Percentiles rank a stretch among this genome's conserved stretches.
phyloP scores from a whole-genome alignment of 495 filamentous ascomycete species.

The Evansstolkia leycettana region DNA sequence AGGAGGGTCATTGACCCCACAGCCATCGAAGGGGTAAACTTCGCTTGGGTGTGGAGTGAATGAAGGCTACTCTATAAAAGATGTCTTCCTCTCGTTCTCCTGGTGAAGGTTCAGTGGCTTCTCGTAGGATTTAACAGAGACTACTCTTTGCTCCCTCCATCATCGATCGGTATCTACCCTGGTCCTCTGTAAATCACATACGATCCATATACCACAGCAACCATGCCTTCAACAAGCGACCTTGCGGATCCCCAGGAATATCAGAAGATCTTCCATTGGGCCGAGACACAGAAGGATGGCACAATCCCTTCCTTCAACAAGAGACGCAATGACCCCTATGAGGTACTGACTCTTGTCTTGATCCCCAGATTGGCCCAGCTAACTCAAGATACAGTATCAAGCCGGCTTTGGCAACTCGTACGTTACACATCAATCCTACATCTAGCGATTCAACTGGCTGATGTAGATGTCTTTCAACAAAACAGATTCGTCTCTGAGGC shows the following conservation, averaged over 20 bases:
- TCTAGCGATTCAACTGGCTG: conserved; percentile 14
- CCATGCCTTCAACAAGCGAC: conserved; percentile 17
- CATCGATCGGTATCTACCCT: too few species aligned
- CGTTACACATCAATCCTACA: conserved; percentile 10
- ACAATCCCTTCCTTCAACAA: conserved; percentile 33
- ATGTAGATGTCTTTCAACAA: conserved; percentile 9
- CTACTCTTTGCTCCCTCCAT: too few species aligned
- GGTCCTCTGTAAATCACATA: conserved; percentile 1
- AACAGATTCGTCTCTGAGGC: conserved; percentile 32
- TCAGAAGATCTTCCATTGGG: conserved; percentile 47
- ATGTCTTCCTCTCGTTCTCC: too few species aligned
- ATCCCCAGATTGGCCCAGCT: conserved; percentile 6
- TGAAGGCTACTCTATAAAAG: too few species aligned
- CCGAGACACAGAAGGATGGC: conserved; percentile 41
- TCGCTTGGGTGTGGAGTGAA: too few species aligned
- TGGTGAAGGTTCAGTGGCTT: too few species aligned
- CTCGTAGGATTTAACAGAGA: too few species aligned
- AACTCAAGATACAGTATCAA: conserved; percentile 32
- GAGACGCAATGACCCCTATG: conserved; percentile 40
- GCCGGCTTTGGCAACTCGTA: conserved; percentile 41
- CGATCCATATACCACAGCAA: conserved; percentile 1
- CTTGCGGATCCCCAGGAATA: conserved; percentile 31
- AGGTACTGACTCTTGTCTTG: conserved; percentile 17
- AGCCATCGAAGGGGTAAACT: too few species aligned
- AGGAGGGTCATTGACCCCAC: conserved; percentile 1